A percentile compares a stretch with the other conserved stretches of the same genome.
Evolutionary conservation across 108 stramenopile genomes (phyloP).

Genomic region (Mediolabrus comicus): DNA sequence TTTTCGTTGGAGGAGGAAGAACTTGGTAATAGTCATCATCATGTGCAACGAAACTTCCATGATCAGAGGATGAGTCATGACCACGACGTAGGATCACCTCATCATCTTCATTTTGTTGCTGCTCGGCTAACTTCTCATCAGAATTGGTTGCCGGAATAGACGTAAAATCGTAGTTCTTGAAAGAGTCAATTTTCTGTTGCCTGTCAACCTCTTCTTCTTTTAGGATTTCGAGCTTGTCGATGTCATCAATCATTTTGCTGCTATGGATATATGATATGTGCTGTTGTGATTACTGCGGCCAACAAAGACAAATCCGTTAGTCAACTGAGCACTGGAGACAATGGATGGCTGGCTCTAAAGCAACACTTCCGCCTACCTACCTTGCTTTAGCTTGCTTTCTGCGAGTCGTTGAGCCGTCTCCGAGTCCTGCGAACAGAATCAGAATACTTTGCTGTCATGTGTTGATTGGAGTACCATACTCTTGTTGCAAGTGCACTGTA

Average conservation of each 20-base stretch:
- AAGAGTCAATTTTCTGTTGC: conserved; percentile 20
- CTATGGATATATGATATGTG: no score
- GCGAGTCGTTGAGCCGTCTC: no score
- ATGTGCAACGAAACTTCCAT: conserved; percentile 5
- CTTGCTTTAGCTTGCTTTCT: no score
- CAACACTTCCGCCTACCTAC: no score
- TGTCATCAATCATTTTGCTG: not conserved
- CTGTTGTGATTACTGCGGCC: no score
- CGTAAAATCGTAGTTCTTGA: conserved; percentile 15
- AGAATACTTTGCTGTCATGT: no score
- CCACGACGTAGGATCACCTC: not conserved
- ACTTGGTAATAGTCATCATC: conserved; percentile 3
- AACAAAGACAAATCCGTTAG: no score
- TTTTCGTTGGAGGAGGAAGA: not conserved
- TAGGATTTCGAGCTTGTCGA: conserved; percentile 6
- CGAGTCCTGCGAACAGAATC: no score
- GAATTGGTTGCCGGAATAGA: not conserved
- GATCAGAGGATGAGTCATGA: not conserved
- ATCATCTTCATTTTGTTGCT: conserved; percentile 3
- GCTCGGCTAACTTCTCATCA: not conserved
- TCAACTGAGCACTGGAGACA: no score
- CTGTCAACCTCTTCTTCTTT: conserved; percentile 20
- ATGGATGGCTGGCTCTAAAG: no score
- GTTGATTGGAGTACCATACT: no score
- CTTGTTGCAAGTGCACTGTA: no score